Base-by-base conservation (phyloP, 2,329 filamentous ascomycete genomes). In the Rhynchosporium graminicola region DNA sequence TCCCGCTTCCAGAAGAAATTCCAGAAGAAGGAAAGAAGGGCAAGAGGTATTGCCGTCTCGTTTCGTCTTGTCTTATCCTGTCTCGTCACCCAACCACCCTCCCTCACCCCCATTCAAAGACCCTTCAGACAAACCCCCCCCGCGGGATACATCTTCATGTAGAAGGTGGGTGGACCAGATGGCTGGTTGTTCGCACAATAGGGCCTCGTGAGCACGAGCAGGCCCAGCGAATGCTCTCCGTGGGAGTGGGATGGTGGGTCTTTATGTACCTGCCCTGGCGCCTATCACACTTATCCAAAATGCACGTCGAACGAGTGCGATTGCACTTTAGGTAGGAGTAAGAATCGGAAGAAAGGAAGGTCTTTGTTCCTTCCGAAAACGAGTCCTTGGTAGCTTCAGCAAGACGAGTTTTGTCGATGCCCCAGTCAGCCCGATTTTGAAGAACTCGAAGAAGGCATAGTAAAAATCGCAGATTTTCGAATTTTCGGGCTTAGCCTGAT, bases 101-200 rank as follows among this genome's bases (percentile, higher is more conserved):
- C n/a, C 36, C 31, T 20, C 29, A 51, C 7, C 50, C n/a, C 2
- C 48, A 33, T 3, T 15, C 4, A 36, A 6, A 36, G 6, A 20
- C 15, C 6, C 43, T 12, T 12, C 13, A 9, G 15, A 12, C 7
- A 13, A 40, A 40, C 12, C 51, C 51, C 51, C 51, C 51, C 40
- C 51, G 51, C 51, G 51, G 51, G 51, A 54, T 54, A 33, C 51
- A 46, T n/a, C 33, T 15, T 38, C 40, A 54, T 26, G 33, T 26
- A 42, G 51, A 54, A 42, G 51, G 51, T 54, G 51, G 51, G 50
- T 33, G 20, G 51, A 40, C 50, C 50, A 52, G 3, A 52, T 52
- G n/a, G n/a, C 50, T 52, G 50, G 50, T 33, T 31, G 28, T 31
- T 3, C 42, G n/a, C 6, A 15, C 5, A 36, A 36, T 10, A 36